Evolutionary conservation across 2,329 filamentous ascomycete species (phyloP), one percentile per base, ranked within the genome.

Genomic region (Fusarium pseudoanthophilum): DNA sequence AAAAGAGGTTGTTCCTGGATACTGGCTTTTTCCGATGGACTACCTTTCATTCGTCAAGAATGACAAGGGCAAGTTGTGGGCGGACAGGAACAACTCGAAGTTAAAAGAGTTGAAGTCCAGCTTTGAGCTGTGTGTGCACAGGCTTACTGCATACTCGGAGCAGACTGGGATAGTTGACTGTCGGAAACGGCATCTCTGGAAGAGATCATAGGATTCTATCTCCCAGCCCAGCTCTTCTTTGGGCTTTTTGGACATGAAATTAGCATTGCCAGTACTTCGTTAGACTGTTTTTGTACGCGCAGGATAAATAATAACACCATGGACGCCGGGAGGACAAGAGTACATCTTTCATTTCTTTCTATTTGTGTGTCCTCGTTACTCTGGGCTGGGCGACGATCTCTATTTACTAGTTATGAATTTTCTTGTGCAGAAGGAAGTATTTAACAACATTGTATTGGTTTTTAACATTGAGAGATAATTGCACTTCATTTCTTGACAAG

Each of bases 151-250:
- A 4, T 34, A 24, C 13, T 4, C 2, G 30, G 48, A 34, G 13
- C 11, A 52, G 11, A 36, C 30, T 20, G 30, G n/a, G 10, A 51
- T 24, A 34, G 30, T 51, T 21, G 30, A 51, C 30, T 34, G 48
- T 24, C 48, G 48, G 11, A 51, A n/a, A 34, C 28, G 21, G 21
- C 48, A 51, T 51, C 48, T 34, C 16, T 51, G 48, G 48, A 34
- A 32, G 7, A 34, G 4, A 14, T 24, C 30, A 20, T 14, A 34
- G 15, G 11, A 14, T 13, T 10, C 7, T 18, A 11, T 32, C 0
- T 11, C 2, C 6, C 28, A 5, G 15, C 2, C 1, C 30, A 10
- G 4, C 21, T 14, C 11, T 20, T 20, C 15, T 0, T 2, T 7
- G 5, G 10, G 5, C 7, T 4, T n/a, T n/a, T 11, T 18, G 14